Evolutionary conservation across 805 yeast genomes (phyloP), one percentile per base, ranked within the genome.

Genomic region (Metschnikowia sp.): DNA sequence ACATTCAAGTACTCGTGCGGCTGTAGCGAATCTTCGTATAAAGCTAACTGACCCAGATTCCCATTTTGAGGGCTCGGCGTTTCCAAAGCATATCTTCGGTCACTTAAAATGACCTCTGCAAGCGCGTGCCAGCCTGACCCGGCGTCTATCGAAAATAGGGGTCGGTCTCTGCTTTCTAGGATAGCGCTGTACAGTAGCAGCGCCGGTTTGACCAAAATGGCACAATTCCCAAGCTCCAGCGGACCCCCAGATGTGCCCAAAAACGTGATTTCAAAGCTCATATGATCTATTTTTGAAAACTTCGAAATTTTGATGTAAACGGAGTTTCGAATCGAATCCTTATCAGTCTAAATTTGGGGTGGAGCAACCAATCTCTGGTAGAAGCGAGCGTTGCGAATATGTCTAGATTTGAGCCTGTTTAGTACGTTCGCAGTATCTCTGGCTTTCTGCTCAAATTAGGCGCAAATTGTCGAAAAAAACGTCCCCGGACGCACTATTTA

Each of bases 181-280:
- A 68, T 63, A n/a, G 53, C 48, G 12, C 28, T 5, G 59, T 78
- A 83, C 1, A 76, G 53, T 3, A 74, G 47, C 6, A 57, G 36
- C 2, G 74, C 57, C 0, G 89, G 83, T 57, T 87, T 86, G 15
- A 90, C 54, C 44, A 90, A 66, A 49, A 82, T 77, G 2, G 88
- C 74, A 53, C 92, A 88, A 3, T 86, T 87, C 13, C 75, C 68
- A 7, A 83, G 78, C 31, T 87, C 94, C 10, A 82, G 60, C 0
- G 96, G 96, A 2, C 97, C 97, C 7, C 97, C 97, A 2, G 88
- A 78, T 22, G 87, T 78, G 7, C 97, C 97, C 51, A 86, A 66
- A 26, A 84, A 77, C 1, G 86, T 80, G 15, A 86, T 55, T 50
- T 84, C 87, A 59, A 84, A 84, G 29, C 62, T 53, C 72, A 67